Conservation (phyloP, 2,329 filamentous ascomycete species). For the Pseudogymnoascus sp. region DNA sequence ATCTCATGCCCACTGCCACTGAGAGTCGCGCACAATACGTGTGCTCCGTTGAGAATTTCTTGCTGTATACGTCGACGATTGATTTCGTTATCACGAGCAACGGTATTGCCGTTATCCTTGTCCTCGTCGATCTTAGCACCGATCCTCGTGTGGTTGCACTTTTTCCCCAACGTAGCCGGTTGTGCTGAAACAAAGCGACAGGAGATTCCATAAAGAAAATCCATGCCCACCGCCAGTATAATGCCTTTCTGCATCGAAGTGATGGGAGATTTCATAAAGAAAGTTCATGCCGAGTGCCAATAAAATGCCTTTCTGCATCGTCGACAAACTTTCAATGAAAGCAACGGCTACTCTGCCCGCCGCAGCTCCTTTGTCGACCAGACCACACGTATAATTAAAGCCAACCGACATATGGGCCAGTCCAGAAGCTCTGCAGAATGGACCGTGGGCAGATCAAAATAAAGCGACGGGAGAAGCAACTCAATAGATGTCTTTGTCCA, state of each 20-base stretch:
- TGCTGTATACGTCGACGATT: conserved; percentile 80
- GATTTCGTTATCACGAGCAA: conserved; percentile 78
- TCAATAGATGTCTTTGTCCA: background rate
- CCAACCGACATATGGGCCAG: background rate
- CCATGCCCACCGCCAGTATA: background rate
- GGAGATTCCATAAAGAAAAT: background rate
- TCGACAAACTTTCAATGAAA: background rate
- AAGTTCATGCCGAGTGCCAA: no score
- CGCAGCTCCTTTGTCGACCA: background rate
- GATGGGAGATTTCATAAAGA: background rate
- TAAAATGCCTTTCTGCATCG: background rate
- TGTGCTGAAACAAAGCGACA: background rate
- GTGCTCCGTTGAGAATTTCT: conserved; percentile 80
- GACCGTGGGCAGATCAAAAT: background rate
- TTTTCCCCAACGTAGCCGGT: conserved; percentile 38
- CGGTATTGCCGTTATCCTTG: conserved; percentile 78
- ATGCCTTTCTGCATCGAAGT: background rate
- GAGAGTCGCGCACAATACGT: conserved; percentile 90
- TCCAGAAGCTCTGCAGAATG: background rate
- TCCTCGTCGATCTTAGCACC: conserved; percentile 79
- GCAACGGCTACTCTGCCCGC: background rate
- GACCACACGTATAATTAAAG: background rate
- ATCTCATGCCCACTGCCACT: conserved; percentile 96
- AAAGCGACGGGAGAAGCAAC: background rate
- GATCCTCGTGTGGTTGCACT: conserved; percentile 67